phyloP scores from a whole-genome alignment of 768 basidiomycete genomes.

The Collybia nuda region DNA sequence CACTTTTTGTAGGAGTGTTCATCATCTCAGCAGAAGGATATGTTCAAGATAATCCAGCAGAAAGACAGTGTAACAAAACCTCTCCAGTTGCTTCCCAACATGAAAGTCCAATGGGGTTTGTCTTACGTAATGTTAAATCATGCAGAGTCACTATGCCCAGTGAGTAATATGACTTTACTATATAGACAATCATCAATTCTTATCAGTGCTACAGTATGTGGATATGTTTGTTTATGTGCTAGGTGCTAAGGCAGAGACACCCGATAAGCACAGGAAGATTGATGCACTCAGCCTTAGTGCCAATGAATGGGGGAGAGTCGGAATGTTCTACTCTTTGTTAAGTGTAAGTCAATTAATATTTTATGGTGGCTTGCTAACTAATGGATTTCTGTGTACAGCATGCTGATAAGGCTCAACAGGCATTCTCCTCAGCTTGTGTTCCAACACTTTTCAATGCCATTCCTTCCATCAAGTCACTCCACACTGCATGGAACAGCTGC shows the following conservation, averaged over 20 bases:
- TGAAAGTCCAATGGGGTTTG: slow-evolving; percentile 20
- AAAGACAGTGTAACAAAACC: too few species aligned
- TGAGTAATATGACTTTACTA: not conserved
- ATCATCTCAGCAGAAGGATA: too few species aligned
- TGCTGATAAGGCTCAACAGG: slow-evolving; percentile 13
- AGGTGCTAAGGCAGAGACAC: too few species aligned
- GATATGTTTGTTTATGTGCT: too few species aligned
- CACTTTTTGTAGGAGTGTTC: too few species aligned
- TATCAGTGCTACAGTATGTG: too few species aligned
- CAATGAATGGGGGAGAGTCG: slow-evolving; percentile 24
- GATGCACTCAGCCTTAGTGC: slow-evolving; percentile 13
- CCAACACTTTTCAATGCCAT: slow-evolving; percentile 6
- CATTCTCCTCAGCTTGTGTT: slow-evolving; percentile 9
- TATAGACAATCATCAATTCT: too few species aligned
- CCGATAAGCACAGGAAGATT: slow-evolving; percentile 7
- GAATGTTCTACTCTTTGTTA: slow-evolving; percentile 16
- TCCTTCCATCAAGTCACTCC: not conserved
- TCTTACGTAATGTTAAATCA: slow-evolving; percentile 15
- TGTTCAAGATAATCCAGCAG: too few species aligned
- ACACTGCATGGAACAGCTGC: not conserved
- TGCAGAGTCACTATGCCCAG: not conserved
- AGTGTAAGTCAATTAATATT: slow-evolving; percentile 12
- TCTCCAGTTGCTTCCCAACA: slow-evolving; percentile 17
- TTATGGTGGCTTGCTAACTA: too few species aligned
- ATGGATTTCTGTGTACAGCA: not conserved